phyloP scores from a whole-genome alignment of 2,329 filamentous ascomycete species.

The Colletotrichum spaethianum region DNA sequence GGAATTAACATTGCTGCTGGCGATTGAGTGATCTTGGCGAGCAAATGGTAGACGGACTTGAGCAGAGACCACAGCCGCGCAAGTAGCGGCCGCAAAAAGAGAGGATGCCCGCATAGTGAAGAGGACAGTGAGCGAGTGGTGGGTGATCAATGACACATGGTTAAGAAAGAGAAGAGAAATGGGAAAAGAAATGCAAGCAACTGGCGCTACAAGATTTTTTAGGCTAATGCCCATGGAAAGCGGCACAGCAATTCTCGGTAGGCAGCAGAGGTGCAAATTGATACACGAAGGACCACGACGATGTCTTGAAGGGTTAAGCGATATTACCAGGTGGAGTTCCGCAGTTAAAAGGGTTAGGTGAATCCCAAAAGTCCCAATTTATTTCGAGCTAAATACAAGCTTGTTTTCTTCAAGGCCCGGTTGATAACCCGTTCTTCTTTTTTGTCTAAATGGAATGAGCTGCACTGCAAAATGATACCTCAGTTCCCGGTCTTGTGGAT shows the following conservation, averaged over 20 bases:
- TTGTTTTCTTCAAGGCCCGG: neutral
- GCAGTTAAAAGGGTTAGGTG: neutral
- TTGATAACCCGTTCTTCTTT: neutral
- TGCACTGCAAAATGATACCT: neutral
- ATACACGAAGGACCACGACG: conserved; percentile 2
- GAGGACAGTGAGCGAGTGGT: neutral
- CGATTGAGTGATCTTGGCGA: neutral
- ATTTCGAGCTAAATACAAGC: conserved; percentile 6
- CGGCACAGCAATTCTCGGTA: conserved; percentile 19
- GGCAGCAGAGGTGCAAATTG: conserved; percentile 16
- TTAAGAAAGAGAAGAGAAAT: neutral
- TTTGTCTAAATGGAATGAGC: neutral
- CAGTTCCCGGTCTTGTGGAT: neutral
- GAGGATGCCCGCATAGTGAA: conserved; percentile 19
- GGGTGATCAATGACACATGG: neutral
- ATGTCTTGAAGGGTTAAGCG: conserved; percentile 21
- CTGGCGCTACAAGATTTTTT: neutral
- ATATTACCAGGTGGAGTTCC: conserved; percentile 23
- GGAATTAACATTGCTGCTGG: neutral
- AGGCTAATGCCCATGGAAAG: neutral
- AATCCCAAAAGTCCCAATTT: neutral
- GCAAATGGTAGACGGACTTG: conserved; percentile 25
- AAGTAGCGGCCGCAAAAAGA: conserved; percentile 2
- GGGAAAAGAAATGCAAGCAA: neutral
- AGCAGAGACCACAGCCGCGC: conserved; percentile 10